Evolutionary conservation across 306 rosid species (phyloP), one percentile per base, ranked within the genome.

Genomic region (Malus fusca): DNA sequence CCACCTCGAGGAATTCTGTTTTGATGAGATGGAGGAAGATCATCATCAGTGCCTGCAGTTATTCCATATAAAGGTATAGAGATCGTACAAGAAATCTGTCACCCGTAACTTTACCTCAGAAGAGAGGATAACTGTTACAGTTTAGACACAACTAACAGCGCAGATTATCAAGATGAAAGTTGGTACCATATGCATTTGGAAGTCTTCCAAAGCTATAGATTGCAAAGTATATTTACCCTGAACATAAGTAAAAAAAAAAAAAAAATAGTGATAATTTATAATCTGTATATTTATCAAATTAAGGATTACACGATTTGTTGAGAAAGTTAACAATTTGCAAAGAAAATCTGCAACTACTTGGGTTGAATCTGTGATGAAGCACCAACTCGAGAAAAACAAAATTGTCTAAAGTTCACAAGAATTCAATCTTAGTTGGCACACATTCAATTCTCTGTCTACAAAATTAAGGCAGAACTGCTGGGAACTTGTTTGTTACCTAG

Each of bases 1-100:
- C 82, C 79, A 73, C 90, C 83, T 77, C 84, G 82, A 42, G 80
- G 86, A 87, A 82, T 82, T 87, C 96, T 84, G 79, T 82, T 82
- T 85, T 82, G 87, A 90, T 83, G 81, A 76, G 82, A 87, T 60
- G 87, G 85, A 85, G 86, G 86, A 84, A 87, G 85, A 84, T 82
- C 84, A 82, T 86, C 89, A 75, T 76, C 89, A 81, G 86, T 80
- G 73, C 85, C 93, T 87, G 85, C 82, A 81, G 60, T 77, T 59
- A 60, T 75, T 85, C 79, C 53, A 82, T 79, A 75, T 43, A 69
- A 79, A 63, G 71, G 28, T 46, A 72, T 63, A 53, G 46, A 65
- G 78, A 79, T 66, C 28, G 37, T 58, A 75, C 55, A 51, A 37
- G 62, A 75, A 69, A 52, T 69, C 44, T 31, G 71, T 70, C 75